Evolutionary conservation across 2,329 filamentous ascomycete species (phyloP), one percentile per base, ranked within the genome.

Genomic region (Neonectria ditissima): DNA sequence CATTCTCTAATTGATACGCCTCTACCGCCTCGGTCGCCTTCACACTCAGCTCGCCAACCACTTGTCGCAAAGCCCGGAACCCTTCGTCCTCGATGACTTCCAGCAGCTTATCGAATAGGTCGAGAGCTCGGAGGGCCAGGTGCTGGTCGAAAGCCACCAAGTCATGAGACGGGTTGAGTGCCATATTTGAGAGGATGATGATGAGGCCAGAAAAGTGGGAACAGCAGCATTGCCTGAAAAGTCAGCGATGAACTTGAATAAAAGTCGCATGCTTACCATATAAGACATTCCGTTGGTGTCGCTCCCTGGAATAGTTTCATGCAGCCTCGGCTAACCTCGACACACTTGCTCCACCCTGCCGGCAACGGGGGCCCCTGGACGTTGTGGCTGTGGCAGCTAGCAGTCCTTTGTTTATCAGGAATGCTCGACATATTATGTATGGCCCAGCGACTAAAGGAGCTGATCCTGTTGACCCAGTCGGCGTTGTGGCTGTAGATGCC

Each of bases 401-500:
- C 24, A 1, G 20, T 10, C 1, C 24, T 47, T 34, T 34, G 44
- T 1, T 32, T 59, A 44, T 13, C 11, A 26, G 20, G 55, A 10
- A 30, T 18, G 5, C 39, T 26, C 11, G 55, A 69, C 44, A 75
- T 50, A 2, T 68, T 69, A 4, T 67, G 57, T 2, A 80, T 71
- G 2, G 72, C 67, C 1, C 66, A 65, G 7, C 59, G 69, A 0
- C 74, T 74, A 9, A 75, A 72, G 2, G 70, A 69, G 18, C 73
- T 74, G 1, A 81, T 72, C 2, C 66, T 65, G 54, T 74, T 73
- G 5, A 81, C 65, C 80, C 80, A 82, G 1, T 79, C 75, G 0
- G 77, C 74, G 5, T 78, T 71, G 9, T 74, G 62, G n/a, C 76
- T 79, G 28, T 79, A 81, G 2, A 82, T 71, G 2, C 81, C 79